Evolutionary conservation across 352 stramenopile species (phyloP).

Genomic region (Globisporangium spiculum): DNA sequence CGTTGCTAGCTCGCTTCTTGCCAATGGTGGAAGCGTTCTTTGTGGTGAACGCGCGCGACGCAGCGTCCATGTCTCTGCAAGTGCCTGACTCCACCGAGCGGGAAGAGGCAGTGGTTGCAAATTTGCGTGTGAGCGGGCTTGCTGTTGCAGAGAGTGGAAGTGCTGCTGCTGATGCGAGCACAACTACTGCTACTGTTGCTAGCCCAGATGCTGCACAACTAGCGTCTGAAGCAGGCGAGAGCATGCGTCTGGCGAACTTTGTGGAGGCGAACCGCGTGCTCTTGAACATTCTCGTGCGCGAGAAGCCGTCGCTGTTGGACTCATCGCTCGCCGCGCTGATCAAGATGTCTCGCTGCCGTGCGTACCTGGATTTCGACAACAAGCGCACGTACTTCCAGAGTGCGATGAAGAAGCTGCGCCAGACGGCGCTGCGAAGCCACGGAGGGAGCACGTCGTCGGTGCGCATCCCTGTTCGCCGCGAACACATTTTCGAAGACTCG

Average conservation of each 20-base stretch:
- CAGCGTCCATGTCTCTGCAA: slow-evolving; percentile 68
- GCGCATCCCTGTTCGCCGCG: slow-evolving; percentile 88
- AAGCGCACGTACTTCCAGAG: slow-evolving; percentile 99
- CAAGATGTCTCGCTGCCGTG: slow-evolving; percentile 92
- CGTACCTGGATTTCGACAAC: slow-evolving; percentile 99
- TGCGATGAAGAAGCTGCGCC: slow-evolving; percentile 90
- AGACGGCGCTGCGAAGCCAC: slow-evolving; percentile 78
- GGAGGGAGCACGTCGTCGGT: slow-evolving; percentile 90
- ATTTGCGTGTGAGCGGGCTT: slow-evolving; percentile 62
- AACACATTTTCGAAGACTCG: slow-evolving; percentile 99
- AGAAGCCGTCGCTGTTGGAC: slow-evolving; percentile 96
- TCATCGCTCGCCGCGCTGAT: slow-evolving; percentile 95
- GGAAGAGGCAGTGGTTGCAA: slow-evolving; percentile 76
- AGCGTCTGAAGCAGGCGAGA: slow-evolving; percentile 51
- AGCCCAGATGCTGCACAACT: slow-evolving; percentile 26
- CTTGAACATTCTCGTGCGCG: slow-evolving; percentile 96
- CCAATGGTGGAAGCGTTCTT: slow-evolving; percentile 99
- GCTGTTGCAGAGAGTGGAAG: slow-evolving; percentile 29
- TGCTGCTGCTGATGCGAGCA: slow-evolving; percentile 18
- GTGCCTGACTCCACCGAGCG: slow-evolving; percentile 71
- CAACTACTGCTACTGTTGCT: not conserved
- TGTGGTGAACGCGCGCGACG: slow-evolving; percentile 94
- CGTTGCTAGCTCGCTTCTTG: slow-evolving; percentile 96
- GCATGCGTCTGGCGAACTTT: slow-evolving; percentile 88
- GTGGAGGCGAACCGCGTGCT: slow-evolving; percentile 95